Conservation (phyloP, 1,284 basidiomycete species). For the Mycena citricolor region DNA sequence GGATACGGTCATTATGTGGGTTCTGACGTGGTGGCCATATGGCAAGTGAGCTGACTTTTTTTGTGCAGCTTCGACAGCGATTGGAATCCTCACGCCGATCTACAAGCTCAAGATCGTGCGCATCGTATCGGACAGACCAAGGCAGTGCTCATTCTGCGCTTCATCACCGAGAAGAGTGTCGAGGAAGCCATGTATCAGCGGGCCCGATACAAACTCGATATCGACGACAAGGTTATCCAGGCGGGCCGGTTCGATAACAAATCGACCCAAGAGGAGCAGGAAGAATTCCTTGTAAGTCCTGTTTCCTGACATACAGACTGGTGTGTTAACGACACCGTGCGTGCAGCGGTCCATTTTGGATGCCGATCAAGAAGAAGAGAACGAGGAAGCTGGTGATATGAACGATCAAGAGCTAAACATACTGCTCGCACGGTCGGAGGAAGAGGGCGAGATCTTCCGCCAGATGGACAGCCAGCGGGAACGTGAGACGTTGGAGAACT, state of each 20-base stretch:
- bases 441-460: slow-evolving; percentile 79
- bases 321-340: too few species aligned
- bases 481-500: slow-evolving; percentile 65
- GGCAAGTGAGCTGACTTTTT: slow-evolving; percentile 1
- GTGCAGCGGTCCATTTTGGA: slow-evolving; percentile 81
- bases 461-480: slow-evolving; percentile 86
- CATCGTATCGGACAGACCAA: slow-evolving; percentile 99
- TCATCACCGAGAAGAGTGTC: slow-evolving; percentile 97
- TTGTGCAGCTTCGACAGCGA: slow-evolving; percentile 80
- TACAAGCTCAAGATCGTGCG: slow-evolving; percentile 98
- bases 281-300: slow-evolving; percentile 81
- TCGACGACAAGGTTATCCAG: slow-evolving; percentile 99
- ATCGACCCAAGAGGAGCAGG: slow-evolving; percentile 96
- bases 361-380: slow-evolving; percentile 89
- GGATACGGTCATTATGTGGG: slow-evolving; percentile 98
- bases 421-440: slow-evolving; percentile 84
- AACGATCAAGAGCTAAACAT: slow-evolving; percentile 98
- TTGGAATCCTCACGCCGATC: slow-evolving; percentile 96
- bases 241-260: slow-evolving; percentile 99
- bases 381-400: slow-evolving; percentile 92
- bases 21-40: slow-evolving; percentile 30
- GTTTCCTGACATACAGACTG: slow-evolving; percentile 18
- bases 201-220: slow-evolving; percentile 95
- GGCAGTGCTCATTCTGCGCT: slow-evolving; percentile 93
- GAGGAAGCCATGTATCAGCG: slow-evolving; percentile 97